Evolutionary conservation across 345 rosid species (phyloP), one percentile per base, ranked within the genome.

Genomic region (Iberis pinnata): DNA sequence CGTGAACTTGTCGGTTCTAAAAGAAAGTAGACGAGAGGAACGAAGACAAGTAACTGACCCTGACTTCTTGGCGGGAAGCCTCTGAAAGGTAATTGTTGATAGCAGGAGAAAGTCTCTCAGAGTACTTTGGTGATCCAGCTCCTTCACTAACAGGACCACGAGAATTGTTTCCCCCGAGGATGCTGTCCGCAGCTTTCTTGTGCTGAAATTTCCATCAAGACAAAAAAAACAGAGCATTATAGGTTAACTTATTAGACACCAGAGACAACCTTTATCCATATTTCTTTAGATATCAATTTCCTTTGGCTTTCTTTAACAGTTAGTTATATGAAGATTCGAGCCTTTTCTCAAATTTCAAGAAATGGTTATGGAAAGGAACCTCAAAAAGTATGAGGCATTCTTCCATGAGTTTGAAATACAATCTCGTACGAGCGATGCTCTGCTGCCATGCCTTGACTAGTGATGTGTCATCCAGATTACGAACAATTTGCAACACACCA

Each of bases 361-460:
- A 38, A 29, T 41, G 29, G 65, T 53, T 60, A 31, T 8, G 40
- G 61, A 60, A 31, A 59, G 58, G 49, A 65, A 92, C 98, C 98
- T 92, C 98, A 71, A 92, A 92, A 49, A 85, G 97, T 59, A 77
- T 73, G 50, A 85, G 83, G 74, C 90, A 80, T 80, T 92, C 98
- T 75, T 92, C 98, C 94, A 85, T 64, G 53, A 92, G 97, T 67
- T 92, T 92, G 78, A 92, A 92, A 76, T 85, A 92, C 51, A 88
- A 72, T 80, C 97, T 78, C 29, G 97, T 92, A 35, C 98, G 93
- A 61, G 95, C 98, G 35, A 88, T 79, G 80, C 95, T 92, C 76
- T 88, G 97, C 81, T 88, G 97, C 98, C 98, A 92, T 8, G 90
- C 95, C 76, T 88, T 88, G 60, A 76, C 86, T 68, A 85, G 80